Base-by-base conservation (phyloP, 2,329 filamentous ascomycete species). In the Microsporum audouinii region DNA sequence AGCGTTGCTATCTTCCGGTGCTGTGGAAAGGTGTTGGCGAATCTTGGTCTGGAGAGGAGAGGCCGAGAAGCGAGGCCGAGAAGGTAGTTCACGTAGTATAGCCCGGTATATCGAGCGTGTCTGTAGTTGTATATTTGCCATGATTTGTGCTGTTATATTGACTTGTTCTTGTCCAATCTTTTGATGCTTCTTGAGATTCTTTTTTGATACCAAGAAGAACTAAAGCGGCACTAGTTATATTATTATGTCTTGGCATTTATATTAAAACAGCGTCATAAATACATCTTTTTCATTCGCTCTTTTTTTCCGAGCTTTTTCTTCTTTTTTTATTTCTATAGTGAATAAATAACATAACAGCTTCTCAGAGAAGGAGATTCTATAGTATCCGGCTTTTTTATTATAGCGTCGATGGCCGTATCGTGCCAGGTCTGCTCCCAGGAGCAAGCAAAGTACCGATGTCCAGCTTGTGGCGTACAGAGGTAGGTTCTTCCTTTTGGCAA, bases 51-150 rank as follows among this genome's bases (percentile, higher is more conserved):
- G 88, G 12, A 95, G 77, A 1, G 85, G 83, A 0, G 89, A 87
- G 43, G 86, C 85, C 29, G 79, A 75, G 65, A 82, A 79, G 68
- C 83, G 73, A 1, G 82, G 79, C 4, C 86, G 86, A 5, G 87
- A 83, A 1, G 92, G 92, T 6, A 96, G 85, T 77, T 96, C 91
- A 73, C 92, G 90, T 61, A 97, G 84, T 70, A 96, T 80, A 47
- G 87, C 83, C 69, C 92, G 89, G 81, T 97, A 97, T 71, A 96
- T 81, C 39, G 89, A 84, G 69, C 89, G 89, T 45, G 82, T 72
- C 64, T 79, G 73, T 43, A 75, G 68, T 55, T 73, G 49, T 29
- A 38, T 10, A 36, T 31, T 56, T 29, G 51, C 38, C 59, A 60
- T 56, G 17, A 23, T 29, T 55, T 60, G 53, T 43, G 47, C 14